These are phyloP conservation scores for Wickerhamomyces sp. DNA, from an alignment of 1,139 yeast species.

Conservation along the genomic window DNA sequence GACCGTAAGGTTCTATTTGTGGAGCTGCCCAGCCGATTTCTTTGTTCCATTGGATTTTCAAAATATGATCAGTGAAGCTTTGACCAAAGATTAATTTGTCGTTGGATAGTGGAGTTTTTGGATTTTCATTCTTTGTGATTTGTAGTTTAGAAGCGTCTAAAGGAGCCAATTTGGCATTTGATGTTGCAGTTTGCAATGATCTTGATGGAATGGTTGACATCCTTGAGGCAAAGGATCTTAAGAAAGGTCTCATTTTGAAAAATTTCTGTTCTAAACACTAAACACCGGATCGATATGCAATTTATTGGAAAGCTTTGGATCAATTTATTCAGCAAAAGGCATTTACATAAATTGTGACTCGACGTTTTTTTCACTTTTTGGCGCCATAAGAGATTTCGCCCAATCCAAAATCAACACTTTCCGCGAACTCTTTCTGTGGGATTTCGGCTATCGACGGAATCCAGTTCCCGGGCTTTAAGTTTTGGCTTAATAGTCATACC, in stretches of 20 bases:
- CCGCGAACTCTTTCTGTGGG: no score
- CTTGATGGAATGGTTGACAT: constrained; percentile 3
- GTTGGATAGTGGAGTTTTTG: constrained; percentile 64
- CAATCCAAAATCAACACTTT: no score
- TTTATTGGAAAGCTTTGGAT: no score
- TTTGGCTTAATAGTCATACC: no score
- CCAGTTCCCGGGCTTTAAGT: no score
- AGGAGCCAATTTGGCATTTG: constrained; percentile 28
- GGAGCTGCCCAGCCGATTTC: constrained; percentile 84
- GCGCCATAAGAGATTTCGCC: no score
- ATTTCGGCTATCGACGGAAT: no score
- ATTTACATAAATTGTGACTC: background rate
- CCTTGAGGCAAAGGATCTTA: background rate
- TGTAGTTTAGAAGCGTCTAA: constrained; percentile 67
- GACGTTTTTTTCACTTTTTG: background rate
- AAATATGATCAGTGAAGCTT: constrained; percentile 86
- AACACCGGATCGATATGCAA: no score
- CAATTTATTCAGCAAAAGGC: no score
- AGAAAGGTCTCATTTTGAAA: constrained; percentile 1
- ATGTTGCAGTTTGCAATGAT: constrained; percentile 3
- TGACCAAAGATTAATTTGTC: constrained; percentile 82
- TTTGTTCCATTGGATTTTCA: constrained; percentile 78
- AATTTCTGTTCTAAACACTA: no score
- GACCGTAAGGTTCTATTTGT: constrained; percentile 78
- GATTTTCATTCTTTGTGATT: constrained; percentile 51